phyloP scores from a whole-genome alignment of 306 rosid genomes.

The Ceratonia siliqua region DNA sequence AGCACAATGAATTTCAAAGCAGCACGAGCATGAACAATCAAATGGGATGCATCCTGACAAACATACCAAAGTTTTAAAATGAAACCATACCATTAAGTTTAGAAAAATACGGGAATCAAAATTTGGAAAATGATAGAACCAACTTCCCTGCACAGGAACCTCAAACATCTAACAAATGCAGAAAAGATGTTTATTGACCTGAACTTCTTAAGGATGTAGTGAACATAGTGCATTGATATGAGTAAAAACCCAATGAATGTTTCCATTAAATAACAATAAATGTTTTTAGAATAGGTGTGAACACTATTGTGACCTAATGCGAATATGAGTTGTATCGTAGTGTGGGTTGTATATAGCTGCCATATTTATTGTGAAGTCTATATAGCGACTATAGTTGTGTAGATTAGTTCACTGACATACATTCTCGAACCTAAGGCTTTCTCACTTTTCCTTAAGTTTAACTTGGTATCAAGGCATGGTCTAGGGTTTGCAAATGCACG shows the following conservation, averaged over 20 bases:
- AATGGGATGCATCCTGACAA: slow-evolving; percentile 66
- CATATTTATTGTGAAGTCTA: no score
- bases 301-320: no score
- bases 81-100: slow-evolving; percentile 15
- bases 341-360: no score
- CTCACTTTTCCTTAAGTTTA: no score
- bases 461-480: no score
- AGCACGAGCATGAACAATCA: slow-evolving; percentile 67
- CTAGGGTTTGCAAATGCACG: no score
- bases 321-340: no score
- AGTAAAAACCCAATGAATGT: neutral
- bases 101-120: slow-evolving; percentile 12
- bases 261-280: no score
- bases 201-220: neutral
- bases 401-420: no score
- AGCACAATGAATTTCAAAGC: slow-evolving; percentile 86
- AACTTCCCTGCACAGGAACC: slow-evolving; percentile 11
- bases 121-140: slow-evolving; percentile 25
- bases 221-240: neutral
- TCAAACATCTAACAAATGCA: slow-evolving; percentile 26
- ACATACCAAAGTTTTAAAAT: slow-evolving; percentile 25
- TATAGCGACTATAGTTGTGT: no score
- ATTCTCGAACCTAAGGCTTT: no score
- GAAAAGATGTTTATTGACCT: neutral
- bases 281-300: no score